phyloP scores from a whole-genome alignment of 2,329 filamentous ascomycete species.

The Tolypocladium endophyticum region DNA sequence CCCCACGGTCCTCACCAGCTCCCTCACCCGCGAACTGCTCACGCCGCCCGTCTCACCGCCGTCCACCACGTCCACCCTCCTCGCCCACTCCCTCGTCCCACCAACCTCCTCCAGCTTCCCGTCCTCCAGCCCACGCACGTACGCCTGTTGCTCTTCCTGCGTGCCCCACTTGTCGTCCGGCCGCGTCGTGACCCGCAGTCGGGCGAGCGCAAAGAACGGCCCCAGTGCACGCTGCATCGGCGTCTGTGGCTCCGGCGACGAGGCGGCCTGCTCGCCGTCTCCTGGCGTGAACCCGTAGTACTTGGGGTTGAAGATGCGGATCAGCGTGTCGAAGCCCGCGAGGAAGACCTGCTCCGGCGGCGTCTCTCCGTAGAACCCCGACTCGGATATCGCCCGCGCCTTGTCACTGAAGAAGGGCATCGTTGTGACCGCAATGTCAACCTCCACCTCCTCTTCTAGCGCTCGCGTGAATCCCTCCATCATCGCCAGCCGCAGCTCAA shows the following conservation, averaged over 20 bases:
- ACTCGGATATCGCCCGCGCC: conserved; percentile 42
- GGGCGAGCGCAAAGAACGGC: conserved; percentile 53
- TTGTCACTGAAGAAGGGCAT: conserved; percentile 69
- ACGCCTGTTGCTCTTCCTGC: conserved; percentile 31
- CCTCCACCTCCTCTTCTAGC: conserved; percentile 20
- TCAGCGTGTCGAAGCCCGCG: conserved; percentile 65
- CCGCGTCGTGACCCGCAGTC: conserved; percentile 53
- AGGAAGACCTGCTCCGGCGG: conserved; percentile 53
- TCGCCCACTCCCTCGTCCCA: conserved; percentile 47
- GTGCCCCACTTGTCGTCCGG: conserved; percentile 50
- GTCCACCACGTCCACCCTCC: conserved; percentile 48
- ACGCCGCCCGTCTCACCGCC: conserved; percentile 30
- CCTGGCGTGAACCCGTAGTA: conserved; percentile 43
- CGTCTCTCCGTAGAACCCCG: conserved; percentile 29
- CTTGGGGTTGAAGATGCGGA: conserved; percentile 60
- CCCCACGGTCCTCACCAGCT: conserved; percentile 35
- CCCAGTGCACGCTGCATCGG: conserved; percentile 42
- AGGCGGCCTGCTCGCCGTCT: neutral
- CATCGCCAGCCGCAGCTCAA: conserved; percentile 57
- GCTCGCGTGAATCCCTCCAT: conserved; percentile 60
- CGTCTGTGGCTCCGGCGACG: neutral
- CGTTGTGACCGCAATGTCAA: conserved; percentile 62
- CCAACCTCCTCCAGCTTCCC: conserved; percentile 40
- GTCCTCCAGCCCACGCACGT: conserved; percentile 37
- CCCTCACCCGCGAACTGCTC: conserved; percentile 54